Percentiles rank a stretch among this genome's conserved stretches.
Conservation (phyloP, 306 rosid species). For the Dicorynia guianensis region DNA sequence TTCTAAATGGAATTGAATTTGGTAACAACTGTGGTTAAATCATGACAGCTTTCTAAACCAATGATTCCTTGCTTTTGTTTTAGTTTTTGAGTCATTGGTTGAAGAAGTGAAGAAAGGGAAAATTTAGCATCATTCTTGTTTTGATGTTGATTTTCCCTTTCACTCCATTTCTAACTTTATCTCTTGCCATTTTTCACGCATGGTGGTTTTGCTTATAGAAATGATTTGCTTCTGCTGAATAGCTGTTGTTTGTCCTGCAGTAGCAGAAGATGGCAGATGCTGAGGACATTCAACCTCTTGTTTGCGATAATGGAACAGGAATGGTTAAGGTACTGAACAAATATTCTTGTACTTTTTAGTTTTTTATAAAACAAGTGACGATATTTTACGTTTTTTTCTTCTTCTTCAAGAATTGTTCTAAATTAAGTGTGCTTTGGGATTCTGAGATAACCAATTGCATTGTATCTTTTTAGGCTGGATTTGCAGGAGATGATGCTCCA, state of each 20-base stretch:
- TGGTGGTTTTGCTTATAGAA: constrained; percentile 13
- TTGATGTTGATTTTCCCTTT: neutral
- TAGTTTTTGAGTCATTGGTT: neutral
- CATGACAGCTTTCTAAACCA: neutral
- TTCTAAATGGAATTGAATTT: constrained; percentile 1
- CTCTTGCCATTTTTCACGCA: neutral
- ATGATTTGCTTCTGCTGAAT: neutral
- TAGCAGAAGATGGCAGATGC: constrained; percentile 85
- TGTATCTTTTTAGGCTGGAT: constrained; percentile 59
- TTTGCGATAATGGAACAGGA: constrained; percentile 69
- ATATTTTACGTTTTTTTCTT: neutral
- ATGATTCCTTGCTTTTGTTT: neutral
- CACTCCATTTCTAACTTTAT: neutral
- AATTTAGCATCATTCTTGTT: neutral
- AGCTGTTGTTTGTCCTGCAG: constrained; percentile 36
- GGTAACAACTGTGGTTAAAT: neutral
- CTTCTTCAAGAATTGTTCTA: constrained; percentile 1
- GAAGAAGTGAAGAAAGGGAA: neutral
- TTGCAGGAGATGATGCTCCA: constrained; percentile 79
- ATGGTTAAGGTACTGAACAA: constrained; percentile 59
- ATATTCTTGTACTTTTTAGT: neutral
- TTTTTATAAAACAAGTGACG: neutral
- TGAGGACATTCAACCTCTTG: constrained; percentile 85
- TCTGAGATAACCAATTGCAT: neutral
- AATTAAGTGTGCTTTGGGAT: neutral